phyloP scores from a whole-genome alignment of 352 stramenopile genomes.

The Sclerospora graminicola region DNA sequence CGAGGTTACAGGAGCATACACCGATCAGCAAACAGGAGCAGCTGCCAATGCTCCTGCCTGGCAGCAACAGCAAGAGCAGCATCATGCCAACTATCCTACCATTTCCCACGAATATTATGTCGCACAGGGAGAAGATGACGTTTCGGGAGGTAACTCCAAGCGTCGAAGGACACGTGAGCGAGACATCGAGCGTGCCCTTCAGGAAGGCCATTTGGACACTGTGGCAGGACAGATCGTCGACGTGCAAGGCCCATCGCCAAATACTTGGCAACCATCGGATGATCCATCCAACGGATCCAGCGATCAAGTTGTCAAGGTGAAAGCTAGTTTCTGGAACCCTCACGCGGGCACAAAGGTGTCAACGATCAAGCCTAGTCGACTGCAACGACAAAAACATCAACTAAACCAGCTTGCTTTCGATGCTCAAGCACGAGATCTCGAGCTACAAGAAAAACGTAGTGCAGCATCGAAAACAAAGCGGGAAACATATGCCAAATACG shows the following conservation, averaged over 20 bases:
- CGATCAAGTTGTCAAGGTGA: constrained; percentile 39
- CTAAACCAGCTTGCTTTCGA: constrained; percentile 78
- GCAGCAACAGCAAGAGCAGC: constrained; percentile 28
- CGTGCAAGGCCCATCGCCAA: constrained; percentile 35
- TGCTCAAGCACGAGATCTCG: constrained; percentile 58
- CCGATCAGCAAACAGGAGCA: constrained; percentile 7
- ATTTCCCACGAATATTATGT: constrained; percentile 17
- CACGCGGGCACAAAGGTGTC: constrained; percentile 37
- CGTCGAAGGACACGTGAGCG: constrained; percentile 44
- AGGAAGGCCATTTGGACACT: constrained; percentile 53
- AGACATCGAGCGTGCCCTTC: constrained; percentile 57
- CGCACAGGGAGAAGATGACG: constrained; percentile 25
- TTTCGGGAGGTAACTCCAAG: constrained; percentile 30
- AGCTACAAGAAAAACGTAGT: constrained; percentile 58
- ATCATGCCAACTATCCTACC: constrained; percentile 17
- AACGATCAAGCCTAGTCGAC: constrained; percentile 49
- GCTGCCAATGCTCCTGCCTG: constrained; percentile 20
- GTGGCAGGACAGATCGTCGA: constrained; percentile 56
- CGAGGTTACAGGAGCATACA: not conserved
- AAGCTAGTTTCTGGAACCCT: constrained; percentile 67
- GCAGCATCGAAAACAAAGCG: constrained; percentile 58
- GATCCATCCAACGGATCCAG: constrained; percentile 11
- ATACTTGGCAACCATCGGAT: constrained; percentile 43
- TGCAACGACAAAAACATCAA: constrained; percentile 74
- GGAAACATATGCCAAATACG: constrained; percentile 77